Evolutionary conservation across 2,329 filamentous ascomycete species (phyloP).

Genomic region (Trichoderma hamatum): DNA sequence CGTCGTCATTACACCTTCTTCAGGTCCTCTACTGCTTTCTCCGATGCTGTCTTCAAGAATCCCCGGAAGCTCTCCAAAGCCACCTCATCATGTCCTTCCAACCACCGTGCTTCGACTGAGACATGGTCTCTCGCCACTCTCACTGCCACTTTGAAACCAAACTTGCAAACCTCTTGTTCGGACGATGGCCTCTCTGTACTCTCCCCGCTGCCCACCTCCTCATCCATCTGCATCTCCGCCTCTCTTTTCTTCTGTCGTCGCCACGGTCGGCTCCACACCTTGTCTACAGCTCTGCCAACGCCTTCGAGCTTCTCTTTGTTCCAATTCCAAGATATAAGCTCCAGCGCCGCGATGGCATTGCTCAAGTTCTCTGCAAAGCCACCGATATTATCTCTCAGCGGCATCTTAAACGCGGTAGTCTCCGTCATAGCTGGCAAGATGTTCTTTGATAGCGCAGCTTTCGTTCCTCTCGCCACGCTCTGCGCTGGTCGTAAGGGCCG

Average conservation of each 20-base stretch:
- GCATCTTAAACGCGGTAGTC: constrained; percentile 49
- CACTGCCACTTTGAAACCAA: constrained; percentile 63
- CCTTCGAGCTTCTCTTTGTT: constrained; percentile 56
- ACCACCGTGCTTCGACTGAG: constrained; percentile 59
- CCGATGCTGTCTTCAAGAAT: constrained; percentile 61
- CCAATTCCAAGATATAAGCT: constrained; percentile 68
- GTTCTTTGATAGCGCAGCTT: constrained; percentile 44
- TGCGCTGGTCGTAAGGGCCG: constrained; percentile 63
- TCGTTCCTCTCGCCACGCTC: constrained; percentile 49
- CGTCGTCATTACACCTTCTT: neutral
- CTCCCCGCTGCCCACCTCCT: constrained; percentile 33
- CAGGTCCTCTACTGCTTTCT: constrained; percentile 19
- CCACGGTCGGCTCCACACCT: constrained; percentile 79
- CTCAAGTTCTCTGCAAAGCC: constrained; percentile 43
- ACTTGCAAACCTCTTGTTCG: constrained; percentile 43
- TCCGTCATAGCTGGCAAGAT: constrained; percentile 50
- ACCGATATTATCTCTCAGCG: constrained; percentile 40
- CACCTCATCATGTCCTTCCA: constrained; percentile 71
- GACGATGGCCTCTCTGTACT: constrained; percentile 10
- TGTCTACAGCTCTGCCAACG: constrained; percentile 64
- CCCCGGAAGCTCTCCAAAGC: constrained; percentile 88
- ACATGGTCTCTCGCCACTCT: constrained; percentile 47
- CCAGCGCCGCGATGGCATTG: constrained; percentile 56
- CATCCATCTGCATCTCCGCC: constrained; percentile 48
- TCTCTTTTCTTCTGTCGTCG: constrained; percentile 59